Evolutionary conservation across 23 red algal species (phyloP), one percentile per base, ranked within the genome.

Genomic region (Gracilaria vermiculophylla): DNA sequence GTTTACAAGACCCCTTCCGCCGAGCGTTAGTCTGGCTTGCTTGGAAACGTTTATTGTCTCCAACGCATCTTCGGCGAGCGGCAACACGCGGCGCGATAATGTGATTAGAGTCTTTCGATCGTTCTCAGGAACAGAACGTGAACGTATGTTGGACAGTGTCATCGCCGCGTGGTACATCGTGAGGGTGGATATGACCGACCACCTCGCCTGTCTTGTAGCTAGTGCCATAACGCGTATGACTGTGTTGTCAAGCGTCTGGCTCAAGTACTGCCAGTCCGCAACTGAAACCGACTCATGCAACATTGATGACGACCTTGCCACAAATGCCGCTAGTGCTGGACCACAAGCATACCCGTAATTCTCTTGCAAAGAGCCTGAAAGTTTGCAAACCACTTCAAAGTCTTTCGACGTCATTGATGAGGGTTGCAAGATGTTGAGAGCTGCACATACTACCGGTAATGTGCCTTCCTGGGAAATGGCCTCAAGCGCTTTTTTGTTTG

Each of bases 261-360:
- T 45, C 36, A 73, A 48, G 42, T 48, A 73, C 23, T 48, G 67
- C 42, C 36, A 45, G 32, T 73, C 67, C 16, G 67, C 42, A 16
- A 48, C 42, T 28, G 67, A 73, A 15, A 45, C 39, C 13, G 67
- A 73, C 13, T 24, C 67, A 73, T 48, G 39, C 1, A 73, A 40
- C 36, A 28, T 48, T 9, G 67, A 24, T 23, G 67, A 42, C 17
- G 36, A 45, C 17, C 40, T 73, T 12, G 67, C 32, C 44, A 73
- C 42, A 73, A 73, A 73, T 14, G 67, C 67, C 2, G 67, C 67
- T 39, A 73, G 44, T 11, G 67, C 67, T 73, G 67, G 67, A 2
- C 42, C 36, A 45, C 25, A 16, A 34, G 67, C 0, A 10, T 45
- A 73, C 8, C 42, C 40, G 9, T 73, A 40, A 28, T 24, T 73